A percentile compares a stretch with the other conserved stretches of the same genome.
Evolutionary conservation across 768 basidiomycete genomes (phyloP).

Genomic region (Dendrothele bispora): DNA sequence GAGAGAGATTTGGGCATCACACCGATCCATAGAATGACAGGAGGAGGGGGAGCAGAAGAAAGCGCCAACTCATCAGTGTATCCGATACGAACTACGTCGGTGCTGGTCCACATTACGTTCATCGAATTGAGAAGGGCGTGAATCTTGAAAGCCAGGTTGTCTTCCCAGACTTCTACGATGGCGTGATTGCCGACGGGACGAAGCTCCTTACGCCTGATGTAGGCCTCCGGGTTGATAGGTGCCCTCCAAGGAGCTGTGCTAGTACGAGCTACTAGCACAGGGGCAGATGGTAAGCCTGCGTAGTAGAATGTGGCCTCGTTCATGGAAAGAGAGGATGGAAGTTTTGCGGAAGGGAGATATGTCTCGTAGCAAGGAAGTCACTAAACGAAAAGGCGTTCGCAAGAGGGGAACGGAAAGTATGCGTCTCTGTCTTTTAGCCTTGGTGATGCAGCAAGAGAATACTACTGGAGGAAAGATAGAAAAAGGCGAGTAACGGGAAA

Average conservation of each 20-base stretch:
- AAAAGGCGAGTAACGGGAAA: too few relatives aligned
- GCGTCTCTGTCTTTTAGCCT: too few relatives aligned
- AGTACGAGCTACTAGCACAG: conserved; percentile 26
- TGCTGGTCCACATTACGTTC: conserved; percentile 26
- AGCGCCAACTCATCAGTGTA: conserved; percentile 14
- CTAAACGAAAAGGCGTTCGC: too few relatives aligned
- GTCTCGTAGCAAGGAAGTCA: too few relatives aligned
- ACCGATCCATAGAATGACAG: conserved; percentile 34
- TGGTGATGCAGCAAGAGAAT: too few relatives aligned
- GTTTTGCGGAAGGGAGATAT: too few relatives aligned
- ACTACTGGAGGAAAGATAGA: too few relatives aligned
- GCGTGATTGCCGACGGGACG: conserved; percentile 20
- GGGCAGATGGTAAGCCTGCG: conserved; percentile 25
- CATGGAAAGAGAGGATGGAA: too few relatives aligned
- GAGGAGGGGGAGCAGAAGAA: conserved; percentile 10
- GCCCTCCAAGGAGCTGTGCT: conserved; percentile 18
- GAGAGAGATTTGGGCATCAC: conserved; percentile 29
- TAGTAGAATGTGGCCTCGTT: conserved; percentile 23
- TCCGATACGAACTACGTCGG: conserved; percentile 27
- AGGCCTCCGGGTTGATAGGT: conserved; percentile 24
- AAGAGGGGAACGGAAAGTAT: too few relatives aligned
- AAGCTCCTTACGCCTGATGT: conserved; percentile 22
- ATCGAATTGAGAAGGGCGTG: conserved; percentile 5
- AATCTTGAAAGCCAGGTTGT: conserved; percentile 11
- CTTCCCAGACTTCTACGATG: conserved; percentile 20